phyloP scores from a whole-genome alignment of 2,329 filamentous ascomycete species.

The Trichophyton verrucosum region DNA sequence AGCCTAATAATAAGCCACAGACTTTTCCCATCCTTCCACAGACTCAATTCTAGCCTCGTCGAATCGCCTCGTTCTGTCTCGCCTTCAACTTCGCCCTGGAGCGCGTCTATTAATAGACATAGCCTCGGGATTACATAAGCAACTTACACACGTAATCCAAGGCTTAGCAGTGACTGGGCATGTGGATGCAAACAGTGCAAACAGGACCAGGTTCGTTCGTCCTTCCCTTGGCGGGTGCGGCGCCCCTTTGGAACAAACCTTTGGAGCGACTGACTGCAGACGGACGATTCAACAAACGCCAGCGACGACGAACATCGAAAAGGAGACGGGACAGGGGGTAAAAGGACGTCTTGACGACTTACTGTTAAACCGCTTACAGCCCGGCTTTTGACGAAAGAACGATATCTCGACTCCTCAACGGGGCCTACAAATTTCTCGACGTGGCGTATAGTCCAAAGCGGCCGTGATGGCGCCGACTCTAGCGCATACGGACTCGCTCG shows the following conservation, averaged over 20 bases:
- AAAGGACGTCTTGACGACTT: no score
- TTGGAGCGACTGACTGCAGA: no score
- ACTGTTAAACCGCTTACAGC: background rate
- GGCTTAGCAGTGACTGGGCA: background rate
- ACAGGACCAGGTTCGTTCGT: background rate
- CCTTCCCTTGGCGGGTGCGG: background rate
- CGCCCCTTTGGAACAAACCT: no score
- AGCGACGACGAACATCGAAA: background rate
- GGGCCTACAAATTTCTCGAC: background rate
- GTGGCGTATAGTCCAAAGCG: background rate
- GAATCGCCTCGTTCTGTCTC: background rate
- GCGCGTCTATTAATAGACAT: background rate
- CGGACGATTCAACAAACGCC: background rate
- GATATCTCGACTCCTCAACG: background rate
- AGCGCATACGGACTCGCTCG: constrained; percentile 31
- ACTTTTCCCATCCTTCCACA: background rate
- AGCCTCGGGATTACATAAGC: background rate
- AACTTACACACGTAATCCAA: background rate
- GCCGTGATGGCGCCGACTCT: constrained; percentile 30
- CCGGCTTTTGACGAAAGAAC: background rate
- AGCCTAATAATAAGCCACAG: no score
- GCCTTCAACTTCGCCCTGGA: background rate
- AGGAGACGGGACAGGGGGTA: background rate
- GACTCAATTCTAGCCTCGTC: background rate
- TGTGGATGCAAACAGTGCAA: background rate